A percentile compares a stretch with the other conserved stretches of the same genome.
These are phyloP conservation scores for Thermothelomyces thermophilus DNA, from an alignment of 2,329 filamentous ascomycete species.

Conservation along the genomic window DNA sequence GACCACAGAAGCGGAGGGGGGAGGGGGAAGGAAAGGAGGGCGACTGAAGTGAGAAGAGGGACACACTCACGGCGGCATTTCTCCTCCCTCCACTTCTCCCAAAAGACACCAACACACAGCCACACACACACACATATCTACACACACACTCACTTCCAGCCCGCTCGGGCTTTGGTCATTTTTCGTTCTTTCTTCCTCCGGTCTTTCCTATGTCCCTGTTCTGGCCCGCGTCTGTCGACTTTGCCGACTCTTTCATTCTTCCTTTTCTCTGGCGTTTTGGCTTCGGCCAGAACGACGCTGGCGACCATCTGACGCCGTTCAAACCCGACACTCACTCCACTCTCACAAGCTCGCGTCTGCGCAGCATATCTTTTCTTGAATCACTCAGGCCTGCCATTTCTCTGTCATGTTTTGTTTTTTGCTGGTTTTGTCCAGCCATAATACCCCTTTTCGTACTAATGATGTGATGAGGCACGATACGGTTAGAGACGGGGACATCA, in stretches of 20 bases:
- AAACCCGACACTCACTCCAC: neutral
- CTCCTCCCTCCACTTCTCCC: too few species aligned
- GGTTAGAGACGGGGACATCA: slow-evolving; percentile 15
- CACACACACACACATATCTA: too few species aligned
- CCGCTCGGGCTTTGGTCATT: neutral
- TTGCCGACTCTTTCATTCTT: neutral
- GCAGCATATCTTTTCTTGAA: neutral
- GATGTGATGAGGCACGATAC: slow-evolving; percentile 16
- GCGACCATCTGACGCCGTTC: neutral
- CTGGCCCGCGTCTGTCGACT: neutral
- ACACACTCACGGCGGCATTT: too few species aligned
- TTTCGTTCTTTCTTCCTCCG: neutral
- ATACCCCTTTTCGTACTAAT: slow-evolving; percentile 9
- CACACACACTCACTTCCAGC: neutral
- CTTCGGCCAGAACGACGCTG: neutral
- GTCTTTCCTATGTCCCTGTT: neutral
- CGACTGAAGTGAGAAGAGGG: too few species aligned
- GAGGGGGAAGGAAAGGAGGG: too few species aligned
- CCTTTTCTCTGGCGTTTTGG: neutral
- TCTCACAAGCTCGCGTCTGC: neutral
- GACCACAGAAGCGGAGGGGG: too few species aligned
- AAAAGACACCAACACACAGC: too few species aligned
- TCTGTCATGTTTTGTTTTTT: neutral
- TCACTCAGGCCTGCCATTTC: neutral
- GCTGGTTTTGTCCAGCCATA: neutral